phyloP scores from a whole-genome alignment of 352 stramenopile species.

The Pythium brachiatum region DNA sequence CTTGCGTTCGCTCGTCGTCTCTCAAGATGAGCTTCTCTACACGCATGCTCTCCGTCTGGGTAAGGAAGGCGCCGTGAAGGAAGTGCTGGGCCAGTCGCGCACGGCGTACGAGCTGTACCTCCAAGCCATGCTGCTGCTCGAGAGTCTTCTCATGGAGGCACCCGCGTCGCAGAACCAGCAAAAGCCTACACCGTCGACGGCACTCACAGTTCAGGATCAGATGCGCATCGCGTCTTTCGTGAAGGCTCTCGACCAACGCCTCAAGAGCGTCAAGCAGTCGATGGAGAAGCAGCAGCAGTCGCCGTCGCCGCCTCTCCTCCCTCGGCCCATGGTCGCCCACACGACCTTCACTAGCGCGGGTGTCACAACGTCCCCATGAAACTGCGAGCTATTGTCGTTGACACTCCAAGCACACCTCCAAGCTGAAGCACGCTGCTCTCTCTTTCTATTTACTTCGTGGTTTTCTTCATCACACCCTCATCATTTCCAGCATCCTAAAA shows the following conservation, averaged over 20 bases:
- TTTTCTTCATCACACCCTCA: background rate
- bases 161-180: background rate
- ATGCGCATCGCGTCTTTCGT: constrained; percentile 52
- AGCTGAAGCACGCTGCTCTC: background rate
- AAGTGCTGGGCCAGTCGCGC: constrained; percentile 61
- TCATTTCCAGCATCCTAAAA: background rate
- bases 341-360: constrained; percentile 10
- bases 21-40: constrained; percentile 63
- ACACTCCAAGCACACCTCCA: background rate
- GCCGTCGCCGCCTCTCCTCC: constrained; percentile 16
- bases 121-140: constrained; percentile 54
- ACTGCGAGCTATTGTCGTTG: background rate
- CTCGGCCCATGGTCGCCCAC: constrained; percentile 16
- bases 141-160: constrained; percentile 59
- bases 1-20: constrained; percentile 31
- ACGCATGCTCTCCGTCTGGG: constrained; percentile 58
- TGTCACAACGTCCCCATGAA: constrained; percentile 18
- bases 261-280: constrained; percentile 41
- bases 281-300: constrained; percentile 16
- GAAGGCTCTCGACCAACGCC: constrained; percentile 44
- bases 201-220: constrained; percentile 47
- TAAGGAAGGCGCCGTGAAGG: constrained; percentile 61
- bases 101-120: constrained; percentile 59
- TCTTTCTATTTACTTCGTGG: background rate
- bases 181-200: background rate